Conservation (phyloP, 768 basidiomycete species). For the Symmetrospora coprosmae region DNA sequence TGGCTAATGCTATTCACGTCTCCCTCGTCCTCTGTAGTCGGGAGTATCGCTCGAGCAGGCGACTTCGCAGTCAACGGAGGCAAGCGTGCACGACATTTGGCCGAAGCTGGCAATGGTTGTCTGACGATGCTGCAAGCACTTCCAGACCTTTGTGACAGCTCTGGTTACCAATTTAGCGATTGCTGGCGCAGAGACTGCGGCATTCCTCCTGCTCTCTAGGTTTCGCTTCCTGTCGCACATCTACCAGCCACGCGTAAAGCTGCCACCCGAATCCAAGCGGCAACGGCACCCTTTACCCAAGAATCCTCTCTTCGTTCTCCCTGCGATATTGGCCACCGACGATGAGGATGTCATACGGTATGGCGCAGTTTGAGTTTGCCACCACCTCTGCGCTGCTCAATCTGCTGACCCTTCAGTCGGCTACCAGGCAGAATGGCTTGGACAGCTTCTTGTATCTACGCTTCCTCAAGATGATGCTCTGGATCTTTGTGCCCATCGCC, state of each 20-base stretch:
- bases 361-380: constrained; percentile 77
- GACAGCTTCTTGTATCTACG: constrained; percentile 91
- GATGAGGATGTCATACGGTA: constrained; percentile 51
- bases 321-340: constrained; percentile 51
- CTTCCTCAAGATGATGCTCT: constrained; percentile 68
- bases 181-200: constrained; percentile 41
- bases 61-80: too few species aligned
- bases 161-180: constrained; percentile 60
- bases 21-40: too few species aligned
- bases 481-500: constrained; percentile 61
- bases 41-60: too few species aligned
- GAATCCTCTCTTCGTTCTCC: constrained; percentile 53
- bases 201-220: constrained; percentile 78
- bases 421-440: constrained; percentile 63
- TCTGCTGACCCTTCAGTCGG: constrained; percentile 64
- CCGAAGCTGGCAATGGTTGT: too few species aligned
- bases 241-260: too few species aligned
- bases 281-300: background rate
- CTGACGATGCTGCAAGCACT: too few species aligned
- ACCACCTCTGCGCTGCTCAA: constrained; percentile 45
- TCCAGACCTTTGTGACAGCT: constrained; percentile 60
- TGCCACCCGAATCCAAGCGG: background rate
- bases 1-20: too few species aligned
- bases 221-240: too few species aligned
- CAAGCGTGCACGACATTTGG: too few species aligned